Evolutionary conservation across 2,329 filamentous ascomycete genomes (phyloP).

Genomic region (Talaromyces sp.): DNA sequence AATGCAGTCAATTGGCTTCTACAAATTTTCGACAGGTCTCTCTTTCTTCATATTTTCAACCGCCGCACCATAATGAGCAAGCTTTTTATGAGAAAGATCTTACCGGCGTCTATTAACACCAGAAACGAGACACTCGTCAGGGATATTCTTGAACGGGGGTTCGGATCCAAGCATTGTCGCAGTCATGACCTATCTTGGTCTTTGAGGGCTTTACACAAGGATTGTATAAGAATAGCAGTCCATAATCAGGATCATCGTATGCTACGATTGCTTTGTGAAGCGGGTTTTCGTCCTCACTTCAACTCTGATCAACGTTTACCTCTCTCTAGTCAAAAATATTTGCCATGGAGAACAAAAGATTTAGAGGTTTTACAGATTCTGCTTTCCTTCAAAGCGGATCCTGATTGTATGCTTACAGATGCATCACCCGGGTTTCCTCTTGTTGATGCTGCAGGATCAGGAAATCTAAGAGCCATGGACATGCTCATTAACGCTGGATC

Average conservation of each 20-base stretch:
- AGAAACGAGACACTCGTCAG: neutral
- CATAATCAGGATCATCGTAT: neutral
- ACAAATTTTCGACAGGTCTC: neutral
- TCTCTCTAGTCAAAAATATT: neutral
- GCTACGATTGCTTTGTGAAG: slow-evolving; percentile 4
- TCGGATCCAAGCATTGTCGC: no score
- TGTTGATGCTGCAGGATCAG: neutral
- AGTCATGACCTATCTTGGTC: no score
- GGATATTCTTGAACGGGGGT: neutral
- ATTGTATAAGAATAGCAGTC: neutral
- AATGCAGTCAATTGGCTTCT: neutral
- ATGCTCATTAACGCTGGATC: neutral
- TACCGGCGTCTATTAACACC: neutral
- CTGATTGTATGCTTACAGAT: neutral
- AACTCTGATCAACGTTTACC: no score
- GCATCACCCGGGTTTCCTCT: neutral
- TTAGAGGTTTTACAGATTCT: neutral
- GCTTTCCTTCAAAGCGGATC: neutral
- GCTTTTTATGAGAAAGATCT: slow-evolving; percentile 4
- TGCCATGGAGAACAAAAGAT: neutral
- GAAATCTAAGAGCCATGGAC: neutral
- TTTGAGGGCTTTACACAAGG: neutral
- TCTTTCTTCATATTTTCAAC: neutral
- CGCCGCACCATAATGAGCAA: neutral
- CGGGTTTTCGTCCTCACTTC: neutral